Conservation (phyloP, 2,329 filamentous ascomycete genomes). For the Phyllosticta citribraziliensis region DNA sequence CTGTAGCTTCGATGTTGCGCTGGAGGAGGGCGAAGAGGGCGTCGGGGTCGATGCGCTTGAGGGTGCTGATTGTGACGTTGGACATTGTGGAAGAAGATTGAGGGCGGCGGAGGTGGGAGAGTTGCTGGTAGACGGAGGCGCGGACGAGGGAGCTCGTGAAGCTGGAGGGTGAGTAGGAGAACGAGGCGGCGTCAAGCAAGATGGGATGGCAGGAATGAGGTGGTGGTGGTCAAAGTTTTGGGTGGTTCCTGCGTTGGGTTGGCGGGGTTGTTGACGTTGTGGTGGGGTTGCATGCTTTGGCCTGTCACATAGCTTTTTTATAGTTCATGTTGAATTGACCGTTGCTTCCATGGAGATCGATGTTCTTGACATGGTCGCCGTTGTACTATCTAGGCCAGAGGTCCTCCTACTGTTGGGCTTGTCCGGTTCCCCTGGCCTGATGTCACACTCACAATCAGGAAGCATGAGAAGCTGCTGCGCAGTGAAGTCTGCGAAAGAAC, state of each 20-base stretch:
- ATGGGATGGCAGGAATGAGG: too few relatives aligned
- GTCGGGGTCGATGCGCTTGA: conserved; percentile 59
- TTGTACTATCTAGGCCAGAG: too few relatives aligned
- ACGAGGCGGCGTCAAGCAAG: neutral
- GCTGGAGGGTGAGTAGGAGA: too few relatives aligned
- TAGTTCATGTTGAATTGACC: neutral
- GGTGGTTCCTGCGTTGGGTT: neutral
- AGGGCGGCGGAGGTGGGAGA: neutral
- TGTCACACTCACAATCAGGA: too few relatives aligned
- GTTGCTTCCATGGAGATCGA: neutral
- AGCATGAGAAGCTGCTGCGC: too few relatives aligned
- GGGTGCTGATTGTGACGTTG: conserved; percentile 50
- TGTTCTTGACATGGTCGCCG: too few relatives aligned
- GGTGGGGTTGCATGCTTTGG: neutral
- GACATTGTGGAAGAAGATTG: conserved; percentile 24
- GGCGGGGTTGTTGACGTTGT: neutral
- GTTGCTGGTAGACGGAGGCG: neutral
- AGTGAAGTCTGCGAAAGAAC: too few relatives aligned
- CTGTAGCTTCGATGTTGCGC: conserved; percentile 8
- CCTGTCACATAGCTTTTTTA: neutral
- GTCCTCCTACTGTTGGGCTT: too few relatives aligned
- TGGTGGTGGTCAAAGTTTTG: neutral
- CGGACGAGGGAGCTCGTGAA: too few relatives aligned
- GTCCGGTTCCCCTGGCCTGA: too few relatives aligned
- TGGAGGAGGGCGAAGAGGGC: conserved; percentile 55